phyloP scores from a whole-genome alignment of 2,329 filamentous ascomycete genomes.

The Ceratocystis variospora region DNA sequence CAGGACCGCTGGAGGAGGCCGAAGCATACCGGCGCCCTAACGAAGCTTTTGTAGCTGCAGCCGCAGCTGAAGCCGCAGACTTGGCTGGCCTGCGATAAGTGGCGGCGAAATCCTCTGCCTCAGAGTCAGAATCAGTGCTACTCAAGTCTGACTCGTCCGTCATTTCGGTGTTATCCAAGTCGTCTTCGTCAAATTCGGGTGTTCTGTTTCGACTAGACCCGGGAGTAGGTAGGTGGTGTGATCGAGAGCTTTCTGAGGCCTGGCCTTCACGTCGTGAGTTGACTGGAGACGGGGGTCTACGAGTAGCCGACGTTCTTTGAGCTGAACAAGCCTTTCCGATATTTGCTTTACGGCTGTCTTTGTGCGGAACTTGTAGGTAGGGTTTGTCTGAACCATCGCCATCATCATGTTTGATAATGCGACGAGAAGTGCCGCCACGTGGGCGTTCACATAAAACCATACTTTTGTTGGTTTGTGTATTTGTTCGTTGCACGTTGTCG shows the following conservation, averaged over 20 bases:
- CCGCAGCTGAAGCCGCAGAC: not conserved
- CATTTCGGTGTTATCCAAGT: conserved; percentile 10
- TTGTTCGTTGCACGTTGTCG: not conserved
- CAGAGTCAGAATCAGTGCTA: not conserved
- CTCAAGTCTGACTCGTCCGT: conserved; percentile 10
- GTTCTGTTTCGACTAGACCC: conserved; percentile 16
- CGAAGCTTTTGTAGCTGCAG: not conserved
- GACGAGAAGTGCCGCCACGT: conserved; percentile 8
- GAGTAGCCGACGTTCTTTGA: conserved; percentile 1
- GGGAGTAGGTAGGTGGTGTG: conserved; percentile 15
- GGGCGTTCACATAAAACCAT: conserved; percentile 3
- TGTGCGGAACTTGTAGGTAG: conserved; percentile 5
- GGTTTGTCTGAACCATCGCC: conserved; percentile 3
- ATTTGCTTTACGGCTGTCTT: conserved; percentile 1
- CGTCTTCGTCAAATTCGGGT: conserved; percentile 12
- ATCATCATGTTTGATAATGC: conserved; percentile 11
- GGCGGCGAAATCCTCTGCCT: not conserved
- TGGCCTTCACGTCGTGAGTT: conserved; percentile 12
- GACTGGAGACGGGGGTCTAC: conserved; percentile 14
- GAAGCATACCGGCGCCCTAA: not conserved
- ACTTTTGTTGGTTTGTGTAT: not conserved
- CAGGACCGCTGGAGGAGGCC: not conserved
- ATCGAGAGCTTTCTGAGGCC: conserved; percentile 15
- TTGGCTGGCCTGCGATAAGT: not conserved
- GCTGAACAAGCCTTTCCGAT: not conserved